phyloP scores from a whole-genome alignment of 495 filamentous ascomycete species.

The Massariosphaeria phaeospora region DNA sequence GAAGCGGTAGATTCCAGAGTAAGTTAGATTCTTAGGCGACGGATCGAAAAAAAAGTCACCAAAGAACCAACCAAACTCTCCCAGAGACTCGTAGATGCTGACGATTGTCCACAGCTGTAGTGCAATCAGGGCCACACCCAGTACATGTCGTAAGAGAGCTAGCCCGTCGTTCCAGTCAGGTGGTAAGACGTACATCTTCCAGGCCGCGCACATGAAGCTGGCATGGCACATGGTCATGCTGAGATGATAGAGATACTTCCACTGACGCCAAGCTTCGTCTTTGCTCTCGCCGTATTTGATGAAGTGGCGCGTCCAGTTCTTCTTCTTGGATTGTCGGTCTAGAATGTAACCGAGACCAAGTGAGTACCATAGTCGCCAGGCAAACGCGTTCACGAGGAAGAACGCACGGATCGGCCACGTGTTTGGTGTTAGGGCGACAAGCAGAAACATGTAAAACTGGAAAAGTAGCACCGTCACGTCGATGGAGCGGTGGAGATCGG shows the following conservation, averaged over 20 bases:
- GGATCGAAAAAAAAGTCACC: conserved; percentile 96
- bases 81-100: conserved; percentile 93
- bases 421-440: conserved; percentile 72
- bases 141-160: conserved; percentile 76
- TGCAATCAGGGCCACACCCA: conserved; percentile 73
- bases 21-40: conserved; percentile 70
- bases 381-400: conserved; percentile 72
- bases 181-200: conserved; percentile 91
- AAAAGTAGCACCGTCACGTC: conserved; percentile 76
- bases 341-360: conserved; percentile 82
- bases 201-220: conserved; percentile 84
- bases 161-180: conserved; percentile 79
- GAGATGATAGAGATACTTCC: conserved; percentile 93
- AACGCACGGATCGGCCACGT: conserved; percentile 66
- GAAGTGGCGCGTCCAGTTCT: conserved; percentile 93
- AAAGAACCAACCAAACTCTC: conserved; percentile 99
- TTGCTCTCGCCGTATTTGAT: conserved; percentile 89
- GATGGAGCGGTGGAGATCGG: conserved; percentile 80
- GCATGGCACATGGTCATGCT: conserved; percentile 84
- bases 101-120: conserved; percentile 89
- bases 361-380: conserved; percentile 90
- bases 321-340: conserved; percentile 76
- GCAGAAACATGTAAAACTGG: conserved; percentile 62
- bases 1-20: conserved; percentile 95
- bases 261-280: conserved; percentile 92